Percentiles rank a stretch among this genome's conserved stretches.
These are phyloP conservation scores for Dothistroma pini DNA, from an alignment of 2,329 filamentous ascomycete genomes.

Conservation along the genomic window DNA sequence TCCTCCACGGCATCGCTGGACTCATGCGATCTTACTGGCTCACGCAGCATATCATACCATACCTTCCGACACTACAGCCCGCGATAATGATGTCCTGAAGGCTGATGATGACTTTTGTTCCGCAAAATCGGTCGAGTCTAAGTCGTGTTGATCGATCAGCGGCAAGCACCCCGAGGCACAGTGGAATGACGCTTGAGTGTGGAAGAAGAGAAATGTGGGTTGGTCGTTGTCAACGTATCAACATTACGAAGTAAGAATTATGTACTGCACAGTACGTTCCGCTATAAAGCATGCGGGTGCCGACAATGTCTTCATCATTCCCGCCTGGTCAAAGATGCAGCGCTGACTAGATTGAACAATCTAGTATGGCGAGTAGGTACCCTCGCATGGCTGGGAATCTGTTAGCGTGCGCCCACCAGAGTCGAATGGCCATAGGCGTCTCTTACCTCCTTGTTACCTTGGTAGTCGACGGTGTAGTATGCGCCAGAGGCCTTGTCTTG, in stretches of 20 bases:
- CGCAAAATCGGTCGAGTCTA: too few species aligned
- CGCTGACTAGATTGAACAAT: background rate
- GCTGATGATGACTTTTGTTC: too few species aligned
- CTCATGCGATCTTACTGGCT: too few species aligned
- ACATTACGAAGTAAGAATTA: background rate
- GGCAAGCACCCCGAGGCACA: background rate
- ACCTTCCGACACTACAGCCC: too few species aligned
- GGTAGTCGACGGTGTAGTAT: background rate
- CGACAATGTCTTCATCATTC: background rate
- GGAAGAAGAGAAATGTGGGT: background rate
- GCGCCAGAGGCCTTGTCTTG: background rate
- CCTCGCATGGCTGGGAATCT: too few species aligned
- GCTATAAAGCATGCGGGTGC: background rate
- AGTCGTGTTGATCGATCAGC: too few species aligned
- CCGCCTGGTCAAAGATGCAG: background rate
- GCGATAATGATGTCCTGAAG: too few species aligned
- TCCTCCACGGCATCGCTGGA: too few species aligned
- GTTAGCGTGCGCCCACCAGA: too few species aligned
- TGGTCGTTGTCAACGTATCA: background rate
- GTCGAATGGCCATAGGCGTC: too few species aligned
- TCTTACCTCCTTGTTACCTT: background rate
- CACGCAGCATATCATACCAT: too few species aligned
- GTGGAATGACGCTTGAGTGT: background rate
- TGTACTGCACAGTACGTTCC: background rate
- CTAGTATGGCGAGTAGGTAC: background rate